phyloP scores from a whole-genome alignment of 1,139 yeast species.

The Sugiyamaella xylanicola region DNA sequence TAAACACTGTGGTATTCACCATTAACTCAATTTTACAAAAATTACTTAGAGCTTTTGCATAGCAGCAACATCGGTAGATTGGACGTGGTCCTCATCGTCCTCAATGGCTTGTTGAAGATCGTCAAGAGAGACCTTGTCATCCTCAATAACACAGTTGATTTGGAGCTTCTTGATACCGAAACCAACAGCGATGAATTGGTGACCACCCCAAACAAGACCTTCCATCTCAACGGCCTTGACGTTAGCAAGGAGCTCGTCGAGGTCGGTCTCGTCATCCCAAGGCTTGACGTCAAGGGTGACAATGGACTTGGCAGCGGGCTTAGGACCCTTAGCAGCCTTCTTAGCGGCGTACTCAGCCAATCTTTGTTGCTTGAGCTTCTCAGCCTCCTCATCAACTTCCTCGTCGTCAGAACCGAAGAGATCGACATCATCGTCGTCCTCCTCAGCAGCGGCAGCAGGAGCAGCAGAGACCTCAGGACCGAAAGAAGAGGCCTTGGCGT shows the following conservation, averaged over 20 bases:
- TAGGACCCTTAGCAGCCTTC: constrained; percentile 96
- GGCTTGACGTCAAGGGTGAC: constrained; percentile 98
- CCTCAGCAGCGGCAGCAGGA: constrained; percentile 62
- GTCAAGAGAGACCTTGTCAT: constrained; percentile 89
- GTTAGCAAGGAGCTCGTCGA: constrained; percentile 81
- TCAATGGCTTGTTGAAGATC: constrained; percentile 83
- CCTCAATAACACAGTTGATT: constrained; percentile 97
- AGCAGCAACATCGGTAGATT: constrained; percentile 97
- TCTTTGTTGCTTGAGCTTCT: constrained; percentile 95
- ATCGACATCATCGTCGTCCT: constrained; percentile 87
- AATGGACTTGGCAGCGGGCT: constrained; percentile 97
- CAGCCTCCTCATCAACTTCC: constrained; percentile 95
- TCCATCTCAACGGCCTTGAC: constrained; percentile 84
- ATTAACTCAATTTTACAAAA: background rate
- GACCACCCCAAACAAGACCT: constrained; percentile 99
- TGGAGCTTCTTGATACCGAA: constrained; percentile 99
- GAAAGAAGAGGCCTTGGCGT: constrained; percentile 42
- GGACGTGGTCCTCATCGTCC: constrained; percentile 98
- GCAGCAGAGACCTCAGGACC: constrained; percentile 74
- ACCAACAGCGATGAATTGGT: constrained; percentile 95
- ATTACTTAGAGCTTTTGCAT: constrained; percentile 86
- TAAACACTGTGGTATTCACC: background rate
- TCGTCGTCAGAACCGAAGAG: constrained; percentile 94
- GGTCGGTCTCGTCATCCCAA: constrained; percentile 99
- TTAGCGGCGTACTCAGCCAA: constrained; percentile 96